Evolutionary conservation across 140 eudicot species (phyloP).

Genomic region (Oenanthe javanica): DNA sequence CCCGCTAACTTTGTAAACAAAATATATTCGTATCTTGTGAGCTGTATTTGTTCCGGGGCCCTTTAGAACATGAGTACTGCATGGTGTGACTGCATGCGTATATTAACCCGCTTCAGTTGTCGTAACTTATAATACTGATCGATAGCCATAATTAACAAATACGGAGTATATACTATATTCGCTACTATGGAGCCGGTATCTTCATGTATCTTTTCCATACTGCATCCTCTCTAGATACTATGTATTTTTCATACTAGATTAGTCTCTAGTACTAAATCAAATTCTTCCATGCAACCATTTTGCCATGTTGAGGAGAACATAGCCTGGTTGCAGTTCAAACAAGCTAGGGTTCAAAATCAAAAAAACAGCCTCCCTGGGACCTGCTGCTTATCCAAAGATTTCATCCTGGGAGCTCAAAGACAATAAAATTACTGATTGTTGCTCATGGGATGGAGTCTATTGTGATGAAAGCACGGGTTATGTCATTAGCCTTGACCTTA

Average conservation of each 20-base stretch:
- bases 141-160: too few species aligned
- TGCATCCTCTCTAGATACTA: neutral
- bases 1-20: too few species aligned
- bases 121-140: too few species aligned
- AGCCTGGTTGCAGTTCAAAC: constrained; percentile 28
- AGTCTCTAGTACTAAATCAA: neutral
- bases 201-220: neutral
- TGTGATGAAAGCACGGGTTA: constrained; percentile 22
- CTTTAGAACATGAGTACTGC: too few species aligned
- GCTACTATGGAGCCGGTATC: neutral
- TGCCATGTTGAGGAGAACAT: constrained; percentile 25
- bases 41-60: too few species aligned
- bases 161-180: too few species aligned
- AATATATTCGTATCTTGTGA: too few species aligned
- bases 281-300: constrained; percentile 6
- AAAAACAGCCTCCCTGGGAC: constrained; percentile 9
- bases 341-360: constrained; percentile 13
- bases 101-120: too few species aligned
- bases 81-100: too few species aligned
- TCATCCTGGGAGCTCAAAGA: constrained; percentile 23
- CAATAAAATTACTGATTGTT: constrained; percentile 12
- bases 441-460: constrained; percentile 38
- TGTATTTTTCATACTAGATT: neutral
- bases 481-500: constrained; percentile 31
- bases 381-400: constrained; percentile 20